Evolutionary conservation across 2,329 filamentous ascomycete genomes (phyloP), one percentile per base, ranked within the genome.

Genomic region (Fusarium denticulatum): DNA sequence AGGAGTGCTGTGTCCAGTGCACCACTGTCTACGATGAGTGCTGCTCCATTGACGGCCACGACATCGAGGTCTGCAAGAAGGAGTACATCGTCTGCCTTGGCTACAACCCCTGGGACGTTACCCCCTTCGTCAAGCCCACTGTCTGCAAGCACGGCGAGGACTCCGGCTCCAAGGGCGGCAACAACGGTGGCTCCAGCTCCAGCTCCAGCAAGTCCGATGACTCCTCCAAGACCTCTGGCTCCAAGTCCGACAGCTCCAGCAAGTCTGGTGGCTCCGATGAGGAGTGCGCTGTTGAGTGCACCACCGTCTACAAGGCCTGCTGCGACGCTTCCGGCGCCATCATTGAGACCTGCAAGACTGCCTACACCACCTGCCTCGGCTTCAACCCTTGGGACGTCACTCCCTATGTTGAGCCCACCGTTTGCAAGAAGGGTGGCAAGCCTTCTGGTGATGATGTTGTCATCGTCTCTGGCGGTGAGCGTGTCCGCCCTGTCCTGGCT

Each of bases 1-100:
- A 72, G 47, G 69, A 73, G 37, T 72, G 70, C 65, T 72, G 69
- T 34, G 50, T 66, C 14, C 45, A 61, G 39, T 72, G 70, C 56
- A 72, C 69, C 5, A 69, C 56, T 47, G 52, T 65, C 56, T 72
- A 72, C 56, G 58, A 69, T 16, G 60, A 60, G 28, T 72, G 70
- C 64, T 73, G 70, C n/a, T 43, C 57, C 22, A 32, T 56, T 39
- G 45, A 56, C 6, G 69, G 69, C 12, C 50, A 49, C 24, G 56
- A 70, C n/a, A 61, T 72, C 7, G 65, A 66, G 40, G 28, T 49
- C 39, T 73, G 70, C 57, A 70, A 73, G 70, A 40, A 28, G 8
- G 46, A 65, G 39, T 73, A 73, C 65, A 16, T 22, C 2, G 37
- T 64, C 36, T 73, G 70, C 60, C 43, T 73, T 10, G 70, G 70